A percentile compares a stretch with the other conserved stretches of the same genome.
These are phyloP conservation scores for Melaleuca quinquenervia DNA, from an alignment of 345 rosid genomes.

Conservation along the genomic window DNA sequence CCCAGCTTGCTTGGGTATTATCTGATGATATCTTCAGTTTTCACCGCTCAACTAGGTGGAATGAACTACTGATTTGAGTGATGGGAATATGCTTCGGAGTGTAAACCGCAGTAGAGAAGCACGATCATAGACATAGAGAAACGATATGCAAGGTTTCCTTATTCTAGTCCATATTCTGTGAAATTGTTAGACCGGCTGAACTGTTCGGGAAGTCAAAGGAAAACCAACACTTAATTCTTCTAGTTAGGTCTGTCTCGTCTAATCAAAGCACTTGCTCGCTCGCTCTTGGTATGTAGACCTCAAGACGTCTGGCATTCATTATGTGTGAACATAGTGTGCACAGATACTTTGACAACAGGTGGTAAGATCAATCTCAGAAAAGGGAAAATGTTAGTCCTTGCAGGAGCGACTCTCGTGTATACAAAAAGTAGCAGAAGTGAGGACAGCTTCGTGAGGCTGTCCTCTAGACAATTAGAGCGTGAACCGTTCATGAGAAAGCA, in stretches of 20 bases:
- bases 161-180: not conserved
- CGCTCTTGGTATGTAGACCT: not conserved
- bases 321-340: not conserved
- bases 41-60: not conserved
- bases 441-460: not conserved
- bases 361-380: not conserved
- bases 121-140: not conserved
- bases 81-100: not conserved
- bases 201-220: not conserved
- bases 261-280: too few relatives aligned
- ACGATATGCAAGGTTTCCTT: not conserved
- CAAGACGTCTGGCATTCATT: not conserved
- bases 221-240: not conserved
- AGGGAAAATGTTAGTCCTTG: not conserved
- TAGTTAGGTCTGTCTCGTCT: not conserved
- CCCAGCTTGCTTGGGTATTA: not conserved
- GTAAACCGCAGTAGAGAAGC: not conserved
- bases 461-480: not conserved
- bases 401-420: not conserved
- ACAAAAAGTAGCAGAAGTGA: not conserved
- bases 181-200: not conserved
- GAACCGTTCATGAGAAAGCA: not conserved
- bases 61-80: not conserved
- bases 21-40: not conserved
- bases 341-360: not conserved